Evolutionary conservation across 441 rosid species (phyloP), one percentile per base, ranked within the genome.

Genomic region (Croton setiger): DNA sequence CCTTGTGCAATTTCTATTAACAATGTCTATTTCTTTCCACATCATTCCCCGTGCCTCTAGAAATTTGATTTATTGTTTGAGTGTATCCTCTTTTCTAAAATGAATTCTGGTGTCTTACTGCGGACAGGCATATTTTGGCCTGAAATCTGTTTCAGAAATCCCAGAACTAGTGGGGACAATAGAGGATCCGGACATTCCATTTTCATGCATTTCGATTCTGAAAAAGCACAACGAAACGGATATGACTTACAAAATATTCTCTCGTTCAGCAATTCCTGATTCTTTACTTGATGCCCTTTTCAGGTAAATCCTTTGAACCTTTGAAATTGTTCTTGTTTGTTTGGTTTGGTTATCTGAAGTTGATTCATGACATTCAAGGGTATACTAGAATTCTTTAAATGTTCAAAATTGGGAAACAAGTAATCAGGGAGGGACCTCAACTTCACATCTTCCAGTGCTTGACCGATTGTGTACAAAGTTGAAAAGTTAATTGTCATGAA

Each of bases 151-250:
- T 63, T 80, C 80, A n/a, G 90, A 87, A 72, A 77, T 93, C 77
- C 97, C 97, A 59, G 81, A 77, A 41, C 88, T 91, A 76, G 86
- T 94, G 43, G 96, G 86, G 70, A 89, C 98, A 0, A 60, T 87
- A 27, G 98, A 94, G 86, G 91, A 86, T 74, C 81, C 94, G 36
- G 74, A 73, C 52, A 76, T 91, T 69, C 98, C 97, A 47, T 90
- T 94, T 82, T 83, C 92, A 4, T 64, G 92, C 83, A 88, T 94
- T 74, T 87, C 96, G 9, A 63, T 94, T 59, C 94, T 94, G 48
- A 83, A 77, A 86, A 81, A 72, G 47, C 84, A 88, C 55, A 70
- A 71, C 20, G 80, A 76, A 66, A 82, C 83, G 27, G 97, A 94
- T 65, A 71, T 71, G 75, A 79, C 84, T 64, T 88, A 88, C 83